A percentile compares a stretch with the other conserved stretches of the same genome.
These are phyloP conservation scores for Striga hermonthica DNA, from an alignment of 305 asterid species.

Conservation along the genomic window DNA sequence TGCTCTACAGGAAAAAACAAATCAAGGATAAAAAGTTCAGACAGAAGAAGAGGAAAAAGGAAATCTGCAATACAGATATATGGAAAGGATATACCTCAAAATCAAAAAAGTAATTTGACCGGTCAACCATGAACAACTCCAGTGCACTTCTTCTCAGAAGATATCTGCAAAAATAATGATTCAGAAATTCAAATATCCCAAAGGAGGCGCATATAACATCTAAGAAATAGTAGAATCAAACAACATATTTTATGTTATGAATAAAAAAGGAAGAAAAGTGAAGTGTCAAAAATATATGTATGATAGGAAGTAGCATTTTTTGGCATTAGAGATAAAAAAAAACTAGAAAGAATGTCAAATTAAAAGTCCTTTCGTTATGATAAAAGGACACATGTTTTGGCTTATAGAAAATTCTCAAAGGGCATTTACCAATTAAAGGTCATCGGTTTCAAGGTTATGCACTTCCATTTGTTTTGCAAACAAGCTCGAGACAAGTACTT, in stretches of 20 bases:
- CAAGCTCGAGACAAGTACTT: slow-evolving; percentile 14
- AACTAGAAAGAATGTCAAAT: slow-evolving; percentile 26
- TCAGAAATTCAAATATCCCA: slow-evolving; percentile 27
- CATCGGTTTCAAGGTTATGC: slow-evolving; percentile 5
- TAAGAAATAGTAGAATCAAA: slow-evolving; percentile 23
- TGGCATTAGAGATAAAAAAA: no score
- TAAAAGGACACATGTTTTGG: slow-evolving; percentile 15
- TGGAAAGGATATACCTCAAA: slow-evolving; percentile 77
- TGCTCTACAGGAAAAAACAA: slow-evolving; percentile 48
- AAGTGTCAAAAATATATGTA: slow-evolving; percentile 18
- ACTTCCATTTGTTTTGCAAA: not conserved
- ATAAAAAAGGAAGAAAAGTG: slow-evolving; percentile 25
- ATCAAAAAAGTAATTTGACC: slow-evolving; percentile 95
- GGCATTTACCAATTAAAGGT: slow-evolving; percentile 14
- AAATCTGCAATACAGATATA: slow-evolving; percentile 31
- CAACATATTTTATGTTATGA: slow-evolving; percentile 17
- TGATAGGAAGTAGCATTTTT: slow-evolving; percentile 20
- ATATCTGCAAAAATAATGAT: slow-evolving; percentile 57
- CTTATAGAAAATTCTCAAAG: slow-evolving; percentile 6
- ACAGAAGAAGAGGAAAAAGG: slow-evolving; percentile 26
- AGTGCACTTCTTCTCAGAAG: slow-evolving; percentile 97
- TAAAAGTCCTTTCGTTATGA: slow-evolving; percentile 12
- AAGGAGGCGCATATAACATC: slow-evolving; percentile 28
- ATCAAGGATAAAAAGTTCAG: slow-evolving; percentile 24
- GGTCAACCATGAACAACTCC: slow-evolving; percentile 96